Conservation (phyloP, 257 asterid species). For the Lantana camara region DNA sequence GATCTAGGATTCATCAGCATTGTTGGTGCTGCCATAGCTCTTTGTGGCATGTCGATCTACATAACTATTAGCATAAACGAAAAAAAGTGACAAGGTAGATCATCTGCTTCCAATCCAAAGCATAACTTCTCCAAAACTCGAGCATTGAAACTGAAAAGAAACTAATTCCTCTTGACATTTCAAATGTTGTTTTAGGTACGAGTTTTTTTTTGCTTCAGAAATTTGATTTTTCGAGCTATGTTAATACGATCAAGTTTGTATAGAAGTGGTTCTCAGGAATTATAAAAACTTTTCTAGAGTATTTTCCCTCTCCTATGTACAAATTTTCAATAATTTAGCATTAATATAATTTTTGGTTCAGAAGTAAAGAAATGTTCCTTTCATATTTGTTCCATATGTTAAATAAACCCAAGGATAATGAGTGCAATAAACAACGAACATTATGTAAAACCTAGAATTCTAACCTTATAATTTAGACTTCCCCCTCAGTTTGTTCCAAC, state of each 20-base stretch:
- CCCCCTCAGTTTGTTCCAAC: neutral
- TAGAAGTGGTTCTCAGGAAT: neutral
- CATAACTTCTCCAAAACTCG: constrained; percentile 31
- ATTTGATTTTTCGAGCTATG: neutral
- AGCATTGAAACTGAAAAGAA: constrained; percentile 38
- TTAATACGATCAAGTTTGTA: neutral
- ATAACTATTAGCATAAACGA: constrained; percentile 55
- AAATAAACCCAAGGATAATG: neutral
- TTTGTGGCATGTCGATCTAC: constrained; percentile 78
- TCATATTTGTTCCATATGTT: neutral
- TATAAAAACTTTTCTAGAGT: constrained; percentile 2
- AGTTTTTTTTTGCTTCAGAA: neutral
- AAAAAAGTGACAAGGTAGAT: constrained; percentile 35
- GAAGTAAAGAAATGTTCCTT: neutral
- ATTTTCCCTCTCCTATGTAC: constrained; percentile 4
- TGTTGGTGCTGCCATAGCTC: constrained; percentile 72
- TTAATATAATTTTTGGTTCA: constrained; percentile 3
- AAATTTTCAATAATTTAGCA: constrained; percentile 5
- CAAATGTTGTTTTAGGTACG: constrained; percentile 25
- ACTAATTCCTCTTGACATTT: constrained; percentile 21
- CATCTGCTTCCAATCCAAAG: constrained; percentile 49
- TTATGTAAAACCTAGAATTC: neutral
- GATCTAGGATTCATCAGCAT: constrained; percentile 85
- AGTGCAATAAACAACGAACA: no score
- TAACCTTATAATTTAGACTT: neutral